Conservation (phyloP, 371 early-diverging fungal species). For the Rhizopus sp. region DNA sequence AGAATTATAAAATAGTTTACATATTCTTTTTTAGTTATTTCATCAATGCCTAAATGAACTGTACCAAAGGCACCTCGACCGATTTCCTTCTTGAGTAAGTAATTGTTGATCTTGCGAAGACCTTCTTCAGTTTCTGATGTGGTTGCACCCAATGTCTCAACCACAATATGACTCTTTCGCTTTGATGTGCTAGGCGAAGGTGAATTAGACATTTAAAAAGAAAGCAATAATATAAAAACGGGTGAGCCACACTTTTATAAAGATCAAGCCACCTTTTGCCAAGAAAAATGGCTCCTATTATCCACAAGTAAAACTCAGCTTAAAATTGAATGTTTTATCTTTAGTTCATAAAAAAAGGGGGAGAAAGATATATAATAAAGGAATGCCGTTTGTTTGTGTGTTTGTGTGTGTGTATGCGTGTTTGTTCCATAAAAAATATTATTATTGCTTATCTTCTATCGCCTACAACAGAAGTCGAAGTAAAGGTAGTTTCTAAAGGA, state of each 20-base stretch:
- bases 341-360: too few species aligned
- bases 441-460: slow-evolving; percentile 25
- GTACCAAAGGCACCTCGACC: slow-evolving; percentile 92
- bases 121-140: slow-evolving; percentile 73
- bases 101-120: slow-evolving; percentile 76
- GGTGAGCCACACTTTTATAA: background rate
- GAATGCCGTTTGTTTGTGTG: too few species aligned
- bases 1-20: slow-evolving; percentile 30
- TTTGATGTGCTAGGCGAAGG: slow-evolving; percentile 13
- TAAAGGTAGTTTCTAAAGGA: slow-evolving; percentile 28
- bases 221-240: background rate
- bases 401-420: too few species aligned
- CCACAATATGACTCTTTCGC: slow-evolving; percentile 34
- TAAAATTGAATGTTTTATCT: too few species aligned
- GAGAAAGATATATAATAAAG: too few species aligned
- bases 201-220: slow-evolving; percentile 1
- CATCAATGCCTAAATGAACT: slow-evolving; percentile 79
- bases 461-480: slow-evolving; percentile 41
- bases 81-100: slow-evolving; percentile 70
- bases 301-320: too few species aligned
- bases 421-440: background rate
- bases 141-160: slow-evolving; percentile 73
- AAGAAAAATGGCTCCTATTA: background rate
- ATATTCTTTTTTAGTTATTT: slow-evolving; percentile 52
- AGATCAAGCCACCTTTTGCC: slow-evolving; percentile 1